phyloP scores from a whole-genome alignment of 257 asterid genomes.

The Buddleja alternifolia region DNA sequence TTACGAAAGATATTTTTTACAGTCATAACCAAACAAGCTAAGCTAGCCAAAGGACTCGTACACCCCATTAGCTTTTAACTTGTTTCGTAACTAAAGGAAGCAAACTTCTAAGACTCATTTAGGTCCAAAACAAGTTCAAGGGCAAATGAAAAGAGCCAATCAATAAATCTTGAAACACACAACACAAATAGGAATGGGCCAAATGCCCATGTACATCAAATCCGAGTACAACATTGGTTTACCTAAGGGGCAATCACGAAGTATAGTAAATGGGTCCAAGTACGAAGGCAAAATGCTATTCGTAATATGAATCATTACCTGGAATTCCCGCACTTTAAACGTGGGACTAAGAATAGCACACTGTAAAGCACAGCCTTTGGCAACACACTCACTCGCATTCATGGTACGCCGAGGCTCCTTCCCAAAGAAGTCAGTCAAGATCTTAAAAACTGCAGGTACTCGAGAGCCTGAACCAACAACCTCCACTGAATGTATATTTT shows the following conservation, averaged over 20 bases:
- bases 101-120: neutral
- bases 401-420: conserved; percentile 95
- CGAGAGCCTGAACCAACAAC: conserved; percentile 96
- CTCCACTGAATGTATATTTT: conserved; percentile 77
- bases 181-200: too few relatives aligned
- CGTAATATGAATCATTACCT: conserved; percentile 48
- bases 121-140: neutral
- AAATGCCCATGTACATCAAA: neutral
- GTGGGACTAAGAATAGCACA: conserved; percentile 96
- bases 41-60: neutral
- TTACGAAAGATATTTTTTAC: neutral
- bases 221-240: neutral
- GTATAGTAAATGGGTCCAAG: neutral
- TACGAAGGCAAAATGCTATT: neutral
- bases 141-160: neutral
- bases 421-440: conserved; percentile 83
- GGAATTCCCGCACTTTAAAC: conserved; percentile 90
- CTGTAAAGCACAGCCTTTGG: conserved; percentile 87
- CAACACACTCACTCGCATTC: conserved; percentile 98
- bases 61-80: neutral
- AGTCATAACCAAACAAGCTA: neutral
- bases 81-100: too few relatives aligned
- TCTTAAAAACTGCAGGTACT: conserved; percentile 83
- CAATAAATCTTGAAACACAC: neutral
- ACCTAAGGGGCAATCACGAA: too few relatives aligned